Evolutionary conservation across 208 protist genomes (phyloP).

Genomic region (Trypanosoma scelopori): DNA sequence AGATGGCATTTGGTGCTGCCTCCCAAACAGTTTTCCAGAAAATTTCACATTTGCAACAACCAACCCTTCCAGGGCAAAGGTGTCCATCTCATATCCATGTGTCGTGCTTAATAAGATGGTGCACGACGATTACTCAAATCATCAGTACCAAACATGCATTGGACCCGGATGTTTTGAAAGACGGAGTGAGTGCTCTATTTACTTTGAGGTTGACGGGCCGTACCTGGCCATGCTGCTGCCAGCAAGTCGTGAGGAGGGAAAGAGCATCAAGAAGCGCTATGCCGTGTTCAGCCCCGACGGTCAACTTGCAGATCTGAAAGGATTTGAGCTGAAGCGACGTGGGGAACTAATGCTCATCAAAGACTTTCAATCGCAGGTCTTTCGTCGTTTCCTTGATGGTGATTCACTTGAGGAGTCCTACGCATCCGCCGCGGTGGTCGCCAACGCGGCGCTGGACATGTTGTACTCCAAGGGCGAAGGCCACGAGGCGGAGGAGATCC

Average conservation of each 20-base stretch:
- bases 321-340: slow-evolving; percentile 99
- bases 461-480: slow-evolving; percentile 89
- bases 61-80: slow-evolving; percentile 56
- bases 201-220: slow-evolving; percentile 99
- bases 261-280: slow-evolving; percentile 99
- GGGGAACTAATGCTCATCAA: slow-evolving; percentile 99
- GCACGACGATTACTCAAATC: slow-evolving; percentile 97
- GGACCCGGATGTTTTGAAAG: slow-evolving; percentile 67
- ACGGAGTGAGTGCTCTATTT: slow-evolving; percentile 97
- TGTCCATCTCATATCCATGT: slow-evolving; percentile 96
- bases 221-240: slow-evolving; percentile 99
- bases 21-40: slow-evolving; percentile 98
- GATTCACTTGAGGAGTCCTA: slow-evolving; percentile 95
- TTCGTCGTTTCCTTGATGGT: slow-evolving; percentile 97
- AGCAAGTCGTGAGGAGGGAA: slow-evolving; percentile 98
- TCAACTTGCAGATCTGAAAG: slow-evolving; percentile 99
- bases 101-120: slow-evolving; percentile 99
- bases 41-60: slow-evolving; percentile 92
- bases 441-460: slow-evolving; percentile 97
- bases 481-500: slow-evolving; percentile 95
- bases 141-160: slow-evolving; percentile 97
- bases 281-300: slow-evolving; percentile 99
- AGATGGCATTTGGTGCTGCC: slow-evolving; percentile 99
- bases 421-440: slow-evolving; percentile 93
- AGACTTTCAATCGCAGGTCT: slow-evolving; percentile 98